Evolutionary conservation across 2,329 filamentous ascomycete species (phyloP), one percentile per base, ranked within the genome.

Genomic region (Cryphonectria parasitica): DNA sequence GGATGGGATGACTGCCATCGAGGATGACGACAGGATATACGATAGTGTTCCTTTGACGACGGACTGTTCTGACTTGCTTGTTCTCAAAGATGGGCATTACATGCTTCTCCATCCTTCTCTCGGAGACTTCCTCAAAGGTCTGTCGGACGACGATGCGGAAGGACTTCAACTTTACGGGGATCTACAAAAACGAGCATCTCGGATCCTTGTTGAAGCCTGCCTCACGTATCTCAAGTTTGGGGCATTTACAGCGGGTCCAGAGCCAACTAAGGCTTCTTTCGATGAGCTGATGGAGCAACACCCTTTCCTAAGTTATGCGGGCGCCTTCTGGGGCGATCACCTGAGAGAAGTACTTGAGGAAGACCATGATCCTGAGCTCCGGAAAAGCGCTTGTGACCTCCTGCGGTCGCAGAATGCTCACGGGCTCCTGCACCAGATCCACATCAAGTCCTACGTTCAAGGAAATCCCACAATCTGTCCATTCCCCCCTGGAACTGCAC

Each of bases 51-150:
- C 54, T 3, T 13, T 68, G 31, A 63, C 66, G 13, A 68, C 13
- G 19, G 66, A 68, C 28, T 68, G 66, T 13, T 56, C 66, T 34
- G 66, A 68, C 39, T 19, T 68, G 10, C 56, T 68, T 15, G 41
- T 68, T 10, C 31, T 68, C 11, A 62, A n/a, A 49, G 66, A 68
- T n/a, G 66, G 66, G 2, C 41, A 68, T 0, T 68, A 68, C 28
- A 52, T 10, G 41, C 66, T 68, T 5, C 31, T 68, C 4, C 66
- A 68, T 52, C 19, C 66, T 8, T 68, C 66, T 22, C n/a, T 68
- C 25, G 66, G 66, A 2, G 66, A 68, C 2, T 68, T 62, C 66
- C 15, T 68, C 19, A 62, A 36, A 39, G 17, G 6, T 1, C 28
- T 68, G 15, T 28, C 36, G 15, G 13, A 68, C 6, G 41, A 28